phyloP scores from a whole-genome alignment of 805 yeast genomes.

The Kazachstania psychrophila region DNA sequence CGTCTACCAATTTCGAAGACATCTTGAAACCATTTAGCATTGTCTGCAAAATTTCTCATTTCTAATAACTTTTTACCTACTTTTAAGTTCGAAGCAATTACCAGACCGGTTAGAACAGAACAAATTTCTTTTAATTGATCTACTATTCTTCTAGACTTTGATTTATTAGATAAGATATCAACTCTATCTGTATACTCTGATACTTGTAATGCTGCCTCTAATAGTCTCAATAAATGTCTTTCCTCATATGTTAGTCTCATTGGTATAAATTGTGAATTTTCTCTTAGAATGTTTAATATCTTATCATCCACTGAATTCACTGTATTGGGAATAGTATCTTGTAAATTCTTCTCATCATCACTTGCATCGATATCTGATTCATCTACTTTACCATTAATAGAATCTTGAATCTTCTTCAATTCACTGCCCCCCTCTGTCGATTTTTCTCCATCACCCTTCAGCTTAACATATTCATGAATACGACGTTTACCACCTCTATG shows the following conservation, averaged over 20 bases:
- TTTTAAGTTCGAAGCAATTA: conserved; percentile 68
- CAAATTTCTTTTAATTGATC: conserved; percentile 68
- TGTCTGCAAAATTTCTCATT: conserved; percentile 57
- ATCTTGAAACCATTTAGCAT: conserved; percentile 62
- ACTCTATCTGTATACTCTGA: conserved; percentile 75
- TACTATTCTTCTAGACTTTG: conserved; percentile 63
- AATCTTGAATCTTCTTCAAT: conserved; percentile 11
- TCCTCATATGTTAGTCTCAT: conserved; percentile 59
- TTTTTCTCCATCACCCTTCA: conserved; percentile 15
- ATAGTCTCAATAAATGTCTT: conserved; percentile 52
- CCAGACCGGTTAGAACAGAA: conserved; percentile 68
- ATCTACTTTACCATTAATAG: conserved; percentile 7
- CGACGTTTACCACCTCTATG: conserved; percentile 62
- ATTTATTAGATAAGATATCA: conserved; percentile 55
- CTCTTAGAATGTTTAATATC: conserved; percentile 33
- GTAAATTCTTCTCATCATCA: conserved; percentile 11
- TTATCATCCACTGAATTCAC: conserved; percentile 20
- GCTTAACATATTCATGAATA: conserved; percentile 32
- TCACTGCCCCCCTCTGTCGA: conserved; percentile 19
- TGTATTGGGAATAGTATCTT: conserved; percentile 1
- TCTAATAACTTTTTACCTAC: conserved; percentile 55
- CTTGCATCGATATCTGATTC: conserved; percentile 12
- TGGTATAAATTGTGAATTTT: conserved; percentile 51
- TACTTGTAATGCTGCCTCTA: conserved; percentile 71
- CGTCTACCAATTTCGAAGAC: conserved; percentile 73